phyloP scores from a whole-genome alignment of 2,329 filamentous ascomycete genomes.

The Talaromyces sp. region DNA sequence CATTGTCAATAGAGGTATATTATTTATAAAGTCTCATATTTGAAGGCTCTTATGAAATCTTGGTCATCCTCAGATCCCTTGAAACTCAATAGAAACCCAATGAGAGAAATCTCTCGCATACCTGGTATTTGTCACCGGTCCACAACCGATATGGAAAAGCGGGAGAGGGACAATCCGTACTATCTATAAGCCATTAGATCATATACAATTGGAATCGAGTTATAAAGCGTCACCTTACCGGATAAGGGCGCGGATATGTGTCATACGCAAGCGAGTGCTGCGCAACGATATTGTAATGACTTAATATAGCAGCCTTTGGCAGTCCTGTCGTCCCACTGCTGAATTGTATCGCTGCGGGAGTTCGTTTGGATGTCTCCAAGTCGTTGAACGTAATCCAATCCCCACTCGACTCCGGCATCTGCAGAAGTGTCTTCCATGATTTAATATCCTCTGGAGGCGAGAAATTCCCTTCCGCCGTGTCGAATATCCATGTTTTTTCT shows the following conservation, averaged over 20 bases:
- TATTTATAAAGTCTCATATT: no score
- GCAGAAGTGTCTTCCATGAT: conserved; percentile 44
- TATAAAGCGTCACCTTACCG: conserved; percentile 31
- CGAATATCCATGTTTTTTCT: conserved; percentile 45
- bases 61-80: no score
- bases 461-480: conserved; percentile 33
- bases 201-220: conserved; percentile 47
- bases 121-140: no score
- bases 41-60: no score
- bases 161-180: conserved; percentile 42
- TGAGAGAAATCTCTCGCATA: no score
- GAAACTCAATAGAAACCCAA: no score
- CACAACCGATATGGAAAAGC: conserved; percentile 42
- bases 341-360: conserved; percentile 47
- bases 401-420: conserved; percentile 45
- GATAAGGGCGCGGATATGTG: conserved; percentile 37
- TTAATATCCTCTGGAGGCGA: conserved; percentile 27
- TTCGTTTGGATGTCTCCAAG: conserved; percentile 37
- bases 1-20: no score
- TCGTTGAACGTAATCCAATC: conserved; percentile 35
- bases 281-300: conserved; percentile 55
- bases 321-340: conserved; percentile 58
- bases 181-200: conserved; percentile 41
- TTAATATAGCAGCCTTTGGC: conserved; percentile 56
- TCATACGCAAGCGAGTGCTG: conserved; percentile 49